These are phyloP conservation scores for Penicillium sp. DNA, from an alignment of 2,329 filamentous ascomycete species.

Conservation along the genomic window DNA sequence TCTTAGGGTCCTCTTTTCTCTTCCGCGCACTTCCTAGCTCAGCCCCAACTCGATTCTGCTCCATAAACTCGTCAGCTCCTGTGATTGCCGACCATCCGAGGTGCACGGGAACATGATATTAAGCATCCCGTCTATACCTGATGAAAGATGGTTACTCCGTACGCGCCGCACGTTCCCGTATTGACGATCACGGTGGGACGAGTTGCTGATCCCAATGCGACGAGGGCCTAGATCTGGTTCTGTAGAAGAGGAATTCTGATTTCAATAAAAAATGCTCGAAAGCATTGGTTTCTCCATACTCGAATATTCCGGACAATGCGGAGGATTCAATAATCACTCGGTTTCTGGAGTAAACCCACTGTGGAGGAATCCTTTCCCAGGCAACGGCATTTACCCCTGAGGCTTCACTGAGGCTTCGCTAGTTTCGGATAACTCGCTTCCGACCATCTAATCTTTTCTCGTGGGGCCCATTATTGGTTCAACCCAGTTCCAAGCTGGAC, in stretches of 20 bases:
- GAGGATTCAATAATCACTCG: no score
- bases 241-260: no score
- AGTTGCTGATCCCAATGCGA: not conserved
- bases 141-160: not conserved
- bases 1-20: not conserved
- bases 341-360: not conserved
- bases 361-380: not conserved
- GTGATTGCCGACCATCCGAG: not conserved
- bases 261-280: not conserved
- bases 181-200: not conserved
- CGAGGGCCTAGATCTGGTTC: not conserved
- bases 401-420: not conserved
- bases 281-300: not conserved
- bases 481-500: not conserved
- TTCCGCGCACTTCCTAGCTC: not conserved
- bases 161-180: not conserved
- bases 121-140: no score
- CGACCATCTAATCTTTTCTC: not conserved
- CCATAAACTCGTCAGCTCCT: not conserved
- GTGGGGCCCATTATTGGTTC: not conserved
- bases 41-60: not conserved
- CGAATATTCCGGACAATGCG: no score
- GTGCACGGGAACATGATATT: not conserved
- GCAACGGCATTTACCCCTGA: not conserved
- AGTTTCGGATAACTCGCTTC: not conserved